Evolutionary conservation across 192 early-diverging fungal species (phyloP).

Genomic region (Dissophora globulifera): DNA sequence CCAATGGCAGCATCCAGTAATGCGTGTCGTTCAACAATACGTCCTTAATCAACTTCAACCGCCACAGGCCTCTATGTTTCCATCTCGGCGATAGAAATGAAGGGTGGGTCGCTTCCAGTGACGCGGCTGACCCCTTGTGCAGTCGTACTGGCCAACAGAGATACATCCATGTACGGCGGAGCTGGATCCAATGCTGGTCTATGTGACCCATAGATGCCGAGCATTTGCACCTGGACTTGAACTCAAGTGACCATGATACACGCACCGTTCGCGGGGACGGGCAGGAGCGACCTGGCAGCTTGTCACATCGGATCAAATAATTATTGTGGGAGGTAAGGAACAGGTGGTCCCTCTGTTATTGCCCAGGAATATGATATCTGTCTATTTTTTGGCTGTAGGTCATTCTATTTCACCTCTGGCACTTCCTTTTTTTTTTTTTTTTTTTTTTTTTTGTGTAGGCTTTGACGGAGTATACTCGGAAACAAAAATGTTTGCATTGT

Average conservation of each 20-base stretch:
- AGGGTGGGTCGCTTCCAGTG: slow-evolving; percentile 1
- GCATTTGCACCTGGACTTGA: slow-evolving; percentile 8
- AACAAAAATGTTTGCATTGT: slow-evolving; percentile 19
- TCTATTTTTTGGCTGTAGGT: no score
- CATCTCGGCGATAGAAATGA: neutral
- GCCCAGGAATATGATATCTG: no score
- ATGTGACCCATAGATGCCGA: slow-evolving; percentile 22
- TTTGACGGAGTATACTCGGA: slow-evolving; percentile 1
- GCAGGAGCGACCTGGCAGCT: slow-evolving; percentile 32
- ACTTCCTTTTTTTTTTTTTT: neutral
- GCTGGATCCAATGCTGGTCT: neutral
- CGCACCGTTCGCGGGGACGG: slow-evolving; percentile 10
- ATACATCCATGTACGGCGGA: slow-evolving; percentile 46
- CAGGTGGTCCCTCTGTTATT: no score
- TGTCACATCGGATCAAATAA: slow-evolving; percentile 16
- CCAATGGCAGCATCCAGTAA: neutral
- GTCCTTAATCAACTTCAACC: slow-evolving; percentile 13
- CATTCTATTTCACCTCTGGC: no score
- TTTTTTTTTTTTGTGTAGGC: neutral
- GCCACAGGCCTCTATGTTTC: neutral
- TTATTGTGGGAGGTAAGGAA: slow-evolving; percentile 44
- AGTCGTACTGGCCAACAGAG: slow-evolving; percentile 14
- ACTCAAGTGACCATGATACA: neutral
- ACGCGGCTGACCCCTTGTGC: slow-evolving; percentile 21
- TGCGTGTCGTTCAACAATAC: slow-evolving; percentile 6